Percentiles rank a stretch among this genome's conserved stretches.
Conservation (phyloP, 1,284 basidiomycete genomes). For the Boletus sp. region DNA sequence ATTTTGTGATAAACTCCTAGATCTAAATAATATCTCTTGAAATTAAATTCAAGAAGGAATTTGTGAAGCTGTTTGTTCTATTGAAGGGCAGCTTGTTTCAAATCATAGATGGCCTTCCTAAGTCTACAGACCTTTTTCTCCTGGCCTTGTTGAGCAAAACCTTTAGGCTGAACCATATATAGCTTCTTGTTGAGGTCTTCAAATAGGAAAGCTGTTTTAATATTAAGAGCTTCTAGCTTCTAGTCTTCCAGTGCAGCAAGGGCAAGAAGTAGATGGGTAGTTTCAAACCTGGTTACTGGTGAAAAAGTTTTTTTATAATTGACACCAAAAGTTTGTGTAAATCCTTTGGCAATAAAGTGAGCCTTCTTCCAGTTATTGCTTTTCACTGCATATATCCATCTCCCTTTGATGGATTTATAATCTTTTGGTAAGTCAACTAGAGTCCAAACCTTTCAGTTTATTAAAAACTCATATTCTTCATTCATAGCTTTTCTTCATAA, state of each 20-base stretch:
- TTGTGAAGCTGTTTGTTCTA: not conserved
- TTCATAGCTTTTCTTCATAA: not conserved
- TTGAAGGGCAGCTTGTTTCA: not conserved
- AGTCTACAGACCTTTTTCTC: not conserved
- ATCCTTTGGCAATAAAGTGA: not conserved
- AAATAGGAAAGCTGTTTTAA: constrained; percentile 46
- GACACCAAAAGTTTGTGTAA: not conserved
- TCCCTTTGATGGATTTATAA: not conserved
- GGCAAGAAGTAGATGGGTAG: not conserved
- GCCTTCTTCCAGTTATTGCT: not conserved
- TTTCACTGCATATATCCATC: not conserved
- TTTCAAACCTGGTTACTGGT: not conserved
- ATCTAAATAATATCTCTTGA: not conserved
- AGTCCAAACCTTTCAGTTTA: not conserved
- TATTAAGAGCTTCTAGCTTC: constrained; percentile 41
- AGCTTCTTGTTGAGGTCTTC: constrained; percentile 36
- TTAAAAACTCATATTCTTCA: not conserved
- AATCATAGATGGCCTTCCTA: not conserved
- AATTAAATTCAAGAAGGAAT: not conserved
- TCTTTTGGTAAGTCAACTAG: not conserved
- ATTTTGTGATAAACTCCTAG: not conserved
- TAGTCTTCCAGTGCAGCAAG: constrained; percentile 32
- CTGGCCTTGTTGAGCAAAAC: not conserved
- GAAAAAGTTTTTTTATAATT: constrained; percentile 2
- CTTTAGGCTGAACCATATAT: not conserved